Conservation (phyloP, 2,329 filamentous ascomycete species). For the Fusarium praegraminearum region DNA sequence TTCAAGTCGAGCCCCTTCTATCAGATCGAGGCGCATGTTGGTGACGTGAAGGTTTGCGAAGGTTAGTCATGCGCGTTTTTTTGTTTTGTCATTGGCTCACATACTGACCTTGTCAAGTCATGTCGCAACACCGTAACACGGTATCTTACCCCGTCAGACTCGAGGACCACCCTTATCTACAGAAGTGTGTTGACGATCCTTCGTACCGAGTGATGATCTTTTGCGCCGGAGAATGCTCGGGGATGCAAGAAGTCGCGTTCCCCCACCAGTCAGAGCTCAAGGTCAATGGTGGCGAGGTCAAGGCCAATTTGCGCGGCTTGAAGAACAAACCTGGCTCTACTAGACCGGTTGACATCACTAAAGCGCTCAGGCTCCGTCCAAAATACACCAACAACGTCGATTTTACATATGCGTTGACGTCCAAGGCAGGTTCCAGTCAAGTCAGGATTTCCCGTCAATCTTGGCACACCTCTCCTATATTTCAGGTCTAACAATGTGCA, state of each 20-base stretch:
- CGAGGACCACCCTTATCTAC: constrained; percentile 65
- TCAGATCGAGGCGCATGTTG: constrained; percentile 73
- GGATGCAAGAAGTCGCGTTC: constrained; percentile 83
- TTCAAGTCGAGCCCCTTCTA: constrained; percentile 89
- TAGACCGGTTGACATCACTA: constrained; percentile 90
- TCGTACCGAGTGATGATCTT: constrained; percentile 83
- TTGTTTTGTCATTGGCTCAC: not conserved
- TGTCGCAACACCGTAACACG: constrained; percentile 66
- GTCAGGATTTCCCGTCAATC: constrained; percentile 30
- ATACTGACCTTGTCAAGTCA: constrained; percentile 56
- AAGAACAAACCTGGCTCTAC: constrained; percentile 98
- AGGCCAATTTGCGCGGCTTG: constrained; percentile 91
- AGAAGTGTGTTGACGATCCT: constrained; percentile 70
- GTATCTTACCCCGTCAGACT: constrained; percentile 59
- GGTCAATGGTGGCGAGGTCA: constrained; percentile 87
- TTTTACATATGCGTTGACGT: constrained; percentile 92
- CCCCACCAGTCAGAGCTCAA: constrained; percentile 94
- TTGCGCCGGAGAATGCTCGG: constrained; percentile 75
- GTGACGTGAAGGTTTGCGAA: constrained; percentile 75
- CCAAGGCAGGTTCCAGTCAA: constrained; percentile 71
- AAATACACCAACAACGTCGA: constrained; percentile 81
- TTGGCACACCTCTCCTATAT: constrained; percentile 33
- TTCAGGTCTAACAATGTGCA: constrained; percentile 52
- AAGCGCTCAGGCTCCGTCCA: constrained; percentile 75
- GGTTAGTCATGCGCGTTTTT: constrained; percentile 63